phyloP scores from a whole-genome alignment of 768 basidiomycete genomes.

The Panaeolus cyanescens region DNA sequence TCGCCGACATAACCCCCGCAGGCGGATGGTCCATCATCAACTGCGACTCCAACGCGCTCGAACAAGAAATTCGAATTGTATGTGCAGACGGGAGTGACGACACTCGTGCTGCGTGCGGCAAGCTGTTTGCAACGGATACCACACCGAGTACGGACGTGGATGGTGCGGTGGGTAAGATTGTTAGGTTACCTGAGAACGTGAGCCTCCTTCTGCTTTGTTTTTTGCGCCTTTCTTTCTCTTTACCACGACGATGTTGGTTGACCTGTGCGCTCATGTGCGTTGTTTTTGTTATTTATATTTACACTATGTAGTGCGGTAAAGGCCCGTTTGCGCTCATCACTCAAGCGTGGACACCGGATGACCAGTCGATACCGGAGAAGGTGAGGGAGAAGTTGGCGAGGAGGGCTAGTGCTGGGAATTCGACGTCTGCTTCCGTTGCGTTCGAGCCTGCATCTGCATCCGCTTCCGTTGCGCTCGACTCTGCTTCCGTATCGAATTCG shows the following conservation, averaged over 20 bases:
- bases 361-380: slow-evolving; percentile 34
- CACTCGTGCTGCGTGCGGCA: slow-evolving; percentile 23
- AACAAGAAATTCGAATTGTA: slow-evolving; percentile 36
- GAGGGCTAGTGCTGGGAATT: slow-evolving; percentile 16
- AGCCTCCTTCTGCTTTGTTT: slow-evolving; percentile 6
- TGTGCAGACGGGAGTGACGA: slow-evolving; percentile 22
- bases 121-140: slow-evolving; percentile 19
- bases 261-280: too few relatives aligned
- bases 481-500: too few relatives aligned
- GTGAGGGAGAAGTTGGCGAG: slow-evolving; percentile 23
- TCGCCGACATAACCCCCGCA: slow-evolving; percentile 40
- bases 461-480: neutral
- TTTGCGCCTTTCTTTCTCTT: neutral
- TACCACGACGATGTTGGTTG: too few relatives aligned
- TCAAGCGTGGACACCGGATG: slow-evolving; percentile 32
- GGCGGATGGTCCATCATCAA: slow-evolving; percentile 42
- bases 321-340: slow-evolving; percentile 31
- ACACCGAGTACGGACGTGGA: slow-evolving; percentile 11
- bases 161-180: slow-evolving; percentile 33
- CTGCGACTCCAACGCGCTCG: slow-evolving; percentile 28
- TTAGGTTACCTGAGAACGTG: slow-evolving; percentile 34
- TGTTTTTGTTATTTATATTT: too few relatives aligned
- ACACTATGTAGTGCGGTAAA: slow-evolving; percentile 14
- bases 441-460: neutral
- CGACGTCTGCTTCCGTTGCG: neutral